Percentiles rank a stretch among this genome's conserved stretches.
phyloP scores from a whole-genome alignment of 257 asterid genomes.

The Solanum chilense region DNA sequence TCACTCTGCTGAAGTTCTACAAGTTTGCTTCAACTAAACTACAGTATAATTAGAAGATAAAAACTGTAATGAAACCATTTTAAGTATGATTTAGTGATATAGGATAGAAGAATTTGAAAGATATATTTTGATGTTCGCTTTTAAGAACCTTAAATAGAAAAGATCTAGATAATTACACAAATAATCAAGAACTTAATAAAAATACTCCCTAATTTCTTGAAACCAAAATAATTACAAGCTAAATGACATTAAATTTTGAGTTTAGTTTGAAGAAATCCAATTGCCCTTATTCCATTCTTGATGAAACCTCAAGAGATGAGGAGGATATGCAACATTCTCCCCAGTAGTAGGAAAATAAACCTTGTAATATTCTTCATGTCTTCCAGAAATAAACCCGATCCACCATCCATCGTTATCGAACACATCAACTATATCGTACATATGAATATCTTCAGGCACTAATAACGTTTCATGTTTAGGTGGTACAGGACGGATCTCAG shows the following conservation, averaged over 20 bases:
- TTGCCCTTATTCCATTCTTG: constrained; percentile 5
- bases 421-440: not conserved
- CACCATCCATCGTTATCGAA: not conserved
- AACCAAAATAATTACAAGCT: not conserved
- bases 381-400: not conserved
- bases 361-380: not conserved
- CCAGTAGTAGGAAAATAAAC: not conserved
- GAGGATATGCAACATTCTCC: constrained; percentile 1
- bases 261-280: not conserved
- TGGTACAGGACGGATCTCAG: not conserved
- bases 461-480: not conserved
- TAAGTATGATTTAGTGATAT: not conserved
- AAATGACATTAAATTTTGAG: not conserved
- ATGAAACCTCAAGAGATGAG: not conserved
- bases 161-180: not conserved
- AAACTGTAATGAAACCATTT: not conserved
- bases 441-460: not conserved
- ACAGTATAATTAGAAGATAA: not conserved
- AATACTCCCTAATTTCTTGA: too few species aligned
- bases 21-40: not conserved
- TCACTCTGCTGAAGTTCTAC: not conserved
- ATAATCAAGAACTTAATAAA: too few species aligned
- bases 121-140: not conserved
- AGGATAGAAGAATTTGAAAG: not conserved
- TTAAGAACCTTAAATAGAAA: not conserved